These are phyloP conservation scores for Ascochyta viciae-villosae DNA, from an alignment of 2,329 filamentous ascomycete genomes.

Conservation along the genomic window DNA sequence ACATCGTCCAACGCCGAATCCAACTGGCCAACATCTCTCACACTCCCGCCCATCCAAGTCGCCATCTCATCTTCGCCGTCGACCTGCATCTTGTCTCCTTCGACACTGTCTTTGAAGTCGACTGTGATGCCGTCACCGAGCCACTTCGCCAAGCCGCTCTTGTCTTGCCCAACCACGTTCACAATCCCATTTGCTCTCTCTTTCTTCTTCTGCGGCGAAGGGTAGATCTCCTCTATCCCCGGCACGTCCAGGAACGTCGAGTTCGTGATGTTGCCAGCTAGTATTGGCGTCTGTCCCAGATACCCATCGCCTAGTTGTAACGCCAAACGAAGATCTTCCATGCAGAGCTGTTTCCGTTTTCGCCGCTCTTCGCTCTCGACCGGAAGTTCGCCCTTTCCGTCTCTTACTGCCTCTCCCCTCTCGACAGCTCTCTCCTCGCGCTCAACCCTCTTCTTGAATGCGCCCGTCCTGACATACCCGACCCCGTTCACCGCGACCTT, in stretches of 20 bases:
- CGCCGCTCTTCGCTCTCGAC: constrained; percentile 79
- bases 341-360: constrained; percentile 73
- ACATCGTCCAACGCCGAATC: constrained; percentile 51
- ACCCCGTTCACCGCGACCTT: constrained; percentile 64
- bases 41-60: constrained; percentile 50
- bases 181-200: constrained; percentile 8
- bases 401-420: constrained; percentile 75
- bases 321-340: constrained; percentile 79
- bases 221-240: constrained; percentile 38
- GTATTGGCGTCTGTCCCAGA: constrained; percentile 77
- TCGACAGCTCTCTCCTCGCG: constrained; percentile 76
- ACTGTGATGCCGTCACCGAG: constrained; percentile 11
- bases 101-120: constrained; percentile 1
- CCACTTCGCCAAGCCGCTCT: constrained; percentile 18
- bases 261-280: constrained; percentile 71
- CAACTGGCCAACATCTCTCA: constrained; percentile 36
- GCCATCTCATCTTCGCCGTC: constrained; percentile 48
- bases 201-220: constrained; percentile 1
- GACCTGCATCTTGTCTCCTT: constrained; percentile 41
- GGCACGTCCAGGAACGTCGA: constrained; percentile 70
- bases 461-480: constrained; percentile 73
- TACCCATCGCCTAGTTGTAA: constrained; percentile 78
- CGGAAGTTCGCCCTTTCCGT: constrained; percentile 79
- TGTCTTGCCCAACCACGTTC: constrained; percentile 31
- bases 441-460: constrained; percentile 76